phyloP scores from a whole-genome alignment of 164 flowering plant species.

The Macadamia tetraphylla region DNA sequence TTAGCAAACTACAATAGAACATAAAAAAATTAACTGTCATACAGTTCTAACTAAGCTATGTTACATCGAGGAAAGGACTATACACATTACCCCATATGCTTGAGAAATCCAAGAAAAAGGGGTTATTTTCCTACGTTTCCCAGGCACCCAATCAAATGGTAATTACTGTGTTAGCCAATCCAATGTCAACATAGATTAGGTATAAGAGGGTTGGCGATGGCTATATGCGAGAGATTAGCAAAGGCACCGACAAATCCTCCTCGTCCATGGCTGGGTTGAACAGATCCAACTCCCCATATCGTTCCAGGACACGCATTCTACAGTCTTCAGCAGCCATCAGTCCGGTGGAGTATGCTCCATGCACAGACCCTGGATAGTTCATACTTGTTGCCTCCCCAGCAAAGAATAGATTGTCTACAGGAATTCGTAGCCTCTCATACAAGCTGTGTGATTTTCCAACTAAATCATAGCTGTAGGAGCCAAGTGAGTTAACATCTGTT shows the following conservation, averaged over 20 bases:
- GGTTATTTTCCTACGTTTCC: not conserved
- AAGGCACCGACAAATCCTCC: constrained; percentile 56
- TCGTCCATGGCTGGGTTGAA: constrained; percentile 70
- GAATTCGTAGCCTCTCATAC: constrained; percentile 76
- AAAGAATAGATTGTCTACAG: constrained; percentile 90
- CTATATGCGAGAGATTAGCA: constrained; percentile 79
- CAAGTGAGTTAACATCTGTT: constrained; percentile 66
- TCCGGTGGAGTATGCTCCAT: constrained; percentile 92
- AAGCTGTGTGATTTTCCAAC: constrained; percentile 89
- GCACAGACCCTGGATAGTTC: constrained; percentile 81
- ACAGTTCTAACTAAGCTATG: too few relatives aligned
- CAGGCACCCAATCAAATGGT: not conserved
- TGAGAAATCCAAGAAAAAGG: not conserved
- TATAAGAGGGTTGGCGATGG: too few relatives aligned
- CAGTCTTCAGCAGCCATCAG: constrained; percentile 94
- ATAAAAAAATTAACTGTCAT: too few relatives aligned
- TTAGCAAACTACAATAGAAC: too few relatives aligned
- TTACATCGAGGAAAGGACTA: too few relatives aligned
- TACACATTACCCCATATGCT: not conserved
- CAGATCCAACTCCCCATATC: constrained; percentile 64
- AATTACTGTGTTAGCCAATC: constrained; percentile 3
- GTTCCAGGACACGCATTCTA: constrained; percentile 81
- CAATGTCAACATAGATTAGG: constrained; percentile 11
- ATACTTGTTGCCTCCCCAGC: constrained; percentile 93
- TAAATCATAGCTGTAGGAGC: constrained; percentile 82